Base-by-base conservation (phyloP, 1,284 basidiomycete genomes). In the Ceratobasidium sp. region DNA sequence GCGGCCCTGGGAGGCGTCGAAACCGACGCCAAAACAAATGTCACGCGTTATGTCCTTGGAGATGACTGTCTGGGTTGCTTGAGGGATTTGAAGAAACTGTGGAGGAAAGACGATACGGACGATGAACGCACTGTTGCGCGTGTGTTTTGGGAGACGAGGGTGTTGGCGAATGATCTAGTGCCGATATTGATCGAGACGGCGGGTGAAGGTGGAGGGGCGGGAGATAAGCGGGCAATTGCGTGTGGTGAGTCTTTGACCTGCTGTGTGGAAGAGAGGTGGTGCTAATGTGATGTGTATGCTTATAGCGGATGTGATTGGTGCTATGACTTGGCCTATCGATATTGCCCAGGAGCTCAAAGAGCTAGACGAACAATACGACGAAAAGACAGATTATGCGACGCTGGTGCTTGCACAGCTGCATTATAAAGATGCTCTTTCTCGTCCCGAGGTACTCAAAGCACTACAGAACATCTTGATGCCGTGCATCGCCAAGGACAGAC, bases 271-370 rank as follows among this genome's bases (percentile, higher is more conserved):
- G 28, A 33, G 49, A 33, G 36, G 18, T 23, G 14, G 23, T 14
- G 25, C 46, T 49, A 28, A 40, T 66, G 6, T 23, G 51, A 3
- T 54, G 51, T 21, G 18, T 8, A 28, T 51, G 44, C 1, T 7
- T 3, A 16, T 75, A 84, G 83, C 88, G 7, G 96, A 98, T 79
- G 83, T 98, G 30, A 89, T 96, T 77, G 92, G 93, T 0, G 94
- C 95, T 0, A 92, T 98, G 89, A 98, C 95, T 3, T 98, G 95
- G 95, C 96, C 96, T 0, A 96, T 98, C 73, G 93, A 98, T 81
- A 83, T 97, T 73, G 91, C 92, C 0, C 90, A 92, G 77, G 96
- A 98, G 81, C 83, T 98, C 74, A 92, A 92, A 78, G 95, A 97
- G 78, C 85, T 95, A 61, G 91, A 94, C 77, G 84, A 83, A 70